These are phyloP conservation scores for Entelexis sorbosivorans DNA, from an alignment of 1,139 yeast species.

Conservation along the genomic window DNA sequence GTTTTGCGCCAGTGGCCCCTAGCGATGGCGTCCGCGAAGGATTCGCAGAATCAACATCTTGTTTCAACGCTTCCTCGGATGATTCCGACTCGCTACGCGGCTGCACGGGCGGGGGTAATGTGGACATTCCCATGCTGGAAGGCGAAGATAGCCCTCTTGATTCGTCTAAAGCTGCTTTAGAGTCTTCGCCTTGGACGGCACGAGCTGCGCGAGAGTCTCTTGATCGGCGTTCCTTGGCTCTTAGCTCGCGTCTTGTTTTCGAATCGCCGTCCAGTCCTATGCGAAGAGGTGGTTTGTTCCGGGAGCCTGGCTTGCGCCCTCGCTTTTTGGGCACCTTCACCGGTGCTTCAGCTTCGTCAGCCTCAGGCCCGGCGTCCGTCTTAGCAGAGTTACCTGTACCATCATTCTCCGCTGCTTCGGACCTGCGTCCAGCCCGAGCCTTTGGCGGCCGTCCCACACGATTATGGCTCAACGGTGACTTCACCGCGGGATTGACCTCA, in stretches of 20 bases:
- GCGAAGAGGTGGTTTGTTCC: neutral
- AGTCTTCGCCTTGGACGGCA: neutral
- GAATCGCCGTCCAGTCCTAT: neutral
- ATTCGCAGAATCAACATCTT: no score
- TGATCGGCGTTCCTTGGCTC: neutral
- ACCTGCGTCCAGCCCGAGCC: neutral
- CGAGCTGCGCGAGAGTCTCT: neutral
- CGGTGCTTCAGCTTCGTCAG: neutral
- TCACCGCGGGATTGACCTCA: neutral
- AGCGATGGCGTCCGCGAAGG: no score
- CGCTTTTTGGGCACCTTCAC: neutral
- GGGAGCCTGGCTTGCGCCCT: neutral
- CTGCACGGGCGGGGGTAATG: conserved; percentile 1
- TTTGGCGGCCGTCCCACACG: neutral
- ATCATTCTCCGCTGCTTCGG: no score
- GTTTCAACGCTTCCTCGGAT: neutral
- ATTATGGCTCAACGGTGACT: neutral
- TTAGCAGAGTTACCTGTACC: no score
- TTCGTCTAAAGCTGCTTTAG: neutral
- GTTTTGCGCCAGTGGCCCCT: no score
- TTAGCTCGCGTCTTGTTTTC: neutral
- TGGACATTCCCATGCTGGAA: neutral
- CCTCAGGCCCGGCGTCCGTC: no score
- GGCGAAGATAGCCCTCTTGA: neutral
- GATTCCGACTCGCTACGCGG: neutral